Percentiles rank a stretch among this genome's conserved stretches.
Conservation (phyloP, 75 land plant species). For the Selaginella tamariscina region DNA sequence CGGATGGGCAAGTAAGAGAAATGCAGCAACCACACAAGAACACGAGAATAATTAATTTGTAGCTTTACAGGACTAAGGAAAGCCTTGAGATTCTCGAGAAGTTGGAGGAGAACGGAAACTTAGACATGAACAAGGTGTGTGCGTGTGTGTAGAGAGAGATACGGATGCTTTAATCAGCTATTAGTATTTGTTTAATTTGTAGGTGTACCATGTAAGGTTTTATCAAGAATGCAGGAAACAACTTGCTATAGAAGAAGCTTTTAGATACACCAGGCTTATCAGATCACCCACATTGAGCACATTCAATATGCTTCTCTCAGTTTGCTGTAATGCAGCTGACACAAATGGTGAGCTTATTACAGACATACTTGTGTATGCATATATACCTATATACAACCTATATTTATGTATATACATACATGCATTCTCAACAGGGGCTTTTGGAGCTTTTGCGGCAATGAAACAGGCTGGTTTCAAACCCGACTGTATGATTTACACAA, state of each 20-base stretch:
- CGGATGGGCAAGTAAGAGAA: conserved; percentile 43
- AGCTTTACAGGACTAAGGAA: conserved; percentile 58
- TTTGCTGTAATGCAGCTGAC: conserved; percentile 72
- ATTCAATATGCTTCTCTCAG: conserved; percentile 83
- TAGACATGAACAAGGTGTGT: conserved; percentile 77
- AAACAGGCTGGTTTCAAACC: conserved; percentile 54
- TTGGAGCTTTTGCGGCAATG: conserved; percentile 49
- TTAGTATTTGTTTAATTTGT: conserved; percentile 18
- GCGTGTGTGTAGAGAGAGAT: neutral
- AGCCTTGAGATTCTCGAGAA: conserved; percentile 57
- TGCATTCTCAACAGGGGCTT: conserved; percentile 42
- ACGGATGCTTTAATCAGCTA: neutral
- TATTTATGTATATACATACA: neutral
- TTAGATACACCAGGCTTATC: conserved; percentile 55
- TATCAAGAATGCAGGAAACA: conserved; percentile 49
- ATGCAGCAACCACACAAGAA: too few species aligned
- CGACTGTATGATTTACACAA: conserved; percentile 87
- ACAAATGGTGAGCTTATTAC: conserved; percentile 42
- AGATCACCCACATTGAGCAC: conserved; percentile 59
- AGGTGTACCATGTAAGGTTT: conserved; percentile 73
- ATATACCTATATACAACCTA: neutral
- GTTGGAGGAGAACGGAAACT: conserved; percentile 43
- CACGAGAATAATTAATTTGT: too few species aligned
- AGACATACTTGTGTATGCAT: conserved; percentile 5
- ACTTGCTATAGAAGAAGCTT: conserved; percentile 70